phyloP scores from a whole-genome alignment of 2,329 filamentous ascomycete species.

The Exophiala oligosperma region DNA sequence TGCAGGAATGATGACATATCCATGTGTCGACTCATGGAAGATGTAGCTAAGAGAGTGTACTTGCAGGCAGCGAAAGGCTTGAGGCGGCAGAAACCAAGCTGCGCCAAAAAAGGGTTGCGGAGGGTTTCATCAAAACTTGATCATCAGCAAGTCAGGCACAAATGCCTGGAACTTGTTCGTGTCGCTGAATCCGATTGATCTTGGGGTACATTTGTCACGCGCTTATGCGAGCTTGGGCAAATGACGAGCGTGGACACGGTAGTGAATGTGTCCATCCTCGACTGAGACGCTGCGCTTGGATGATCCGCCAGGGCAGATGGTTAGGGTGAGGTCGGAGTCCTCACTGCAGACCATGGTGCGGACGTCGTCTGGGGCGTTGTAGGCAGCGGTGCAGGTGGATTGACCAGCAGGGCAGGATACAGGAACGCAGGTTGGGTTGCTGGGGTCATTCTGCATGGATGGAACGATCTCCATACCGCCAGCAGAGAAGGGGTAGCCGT shows the following conservation, averaged over 20 bases:
- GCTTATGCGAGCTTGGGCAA: constrained; percentile 19
- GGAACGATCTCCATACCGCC: constrained; percentile 27
- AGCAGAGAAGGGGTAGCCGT: constrained; percentile 42
- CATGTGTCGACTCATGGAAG: constrained; percentile 29
- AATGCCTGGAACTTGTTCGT: no score
- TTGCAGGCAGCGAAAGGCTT: constrained; percentile 21
- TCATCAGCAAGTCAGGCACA: no score
- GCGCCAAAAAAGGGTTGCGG: constrained; percentile 18
- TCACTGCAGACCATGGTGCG: constrained; percentile 30
- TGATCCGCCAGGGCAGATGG: constrained; percentile 27
- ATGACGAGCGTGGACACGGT: constrained; percentile 28
- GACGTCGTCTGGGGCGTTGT: constrained; percentile 29
- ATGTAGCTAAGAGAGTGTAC: constrained; percentile 22
- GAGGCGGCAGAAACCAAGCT: constrained; percentile 28
- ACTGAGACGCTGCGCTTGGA: constrained; percentile 22
- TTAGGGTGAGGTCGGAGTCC: constrained; percentile 23
- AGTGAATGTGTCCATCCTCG: constrained; percentile 14
- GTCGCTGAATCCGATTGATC: not conserved
- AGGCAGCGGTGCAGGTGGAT: constrained; percentile 26
- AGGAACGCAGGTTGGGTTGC: constrained; percentile 27
- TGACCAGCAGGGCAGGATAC: constrained; percentile 28
- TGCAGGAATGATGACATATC: constrained; percentile 22
- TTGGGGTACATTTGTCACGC: not conserved
- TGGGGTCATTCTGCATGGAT: constrained; percentile 24
- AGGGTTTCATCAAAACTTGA: constrained; percentile 1